Percentiles rank a stretch among this genome's conserved stretches.
Evolutionary conservation across 306 rosid genomes (phyloP).

Genomic region (Lathyrus tuberosus): DNA sequence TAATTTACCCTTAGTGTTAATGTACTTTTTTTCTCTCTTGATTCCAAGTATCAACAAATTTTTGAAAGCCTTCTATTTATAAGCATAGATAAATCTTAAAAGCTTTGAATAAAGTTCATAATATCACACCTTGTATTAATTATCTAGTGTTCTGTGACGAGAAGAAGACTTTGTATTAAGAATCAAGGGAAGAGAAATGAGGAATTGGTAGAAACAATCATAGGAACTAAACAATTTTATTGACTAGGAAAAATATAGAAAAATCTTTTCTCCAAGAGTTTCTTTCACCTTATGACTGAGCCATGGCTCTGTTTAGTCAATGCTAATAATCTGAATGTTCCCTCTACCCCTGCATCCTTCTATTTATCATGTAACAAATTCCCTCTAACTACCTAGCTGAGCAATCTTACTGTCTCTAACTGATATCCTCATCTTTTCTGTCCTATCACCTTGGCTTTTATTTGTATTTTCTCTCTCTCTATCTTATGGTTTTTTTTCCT

Average conservation of each 20-base stretch:
- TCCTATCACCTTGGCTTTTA: conserved; percentile 11
- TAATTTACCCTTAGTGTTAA: not conserved
- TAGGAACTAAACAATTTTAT: conserved; percentile 3
- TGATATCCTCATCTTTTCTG: not conserved
- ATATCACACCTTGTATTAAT: conserved; percentile 11
- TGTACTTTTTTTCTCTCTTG: not conserved
- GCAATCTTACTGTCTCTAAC: not conserved
- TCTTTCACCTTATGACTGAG: conserved; percentile 25
- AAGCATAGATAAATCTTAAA: not conserved
- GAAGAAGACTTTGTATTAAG: conserved; percentile 7
- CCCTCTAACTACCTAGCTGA: conserved; percentile 3
- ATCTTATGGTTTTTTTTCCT: conserved; percentile 55
- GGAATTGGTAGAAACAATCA: conserved; percentile 8
- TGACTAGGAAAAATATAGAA: not conserved
- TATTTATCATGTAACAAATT: conserved; percentile 9
- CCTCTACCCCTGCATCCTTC: conserved; percentile 16
- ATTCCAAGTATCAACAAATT: not conserved
- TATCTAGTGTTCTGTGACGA: conserved; percentile 27
- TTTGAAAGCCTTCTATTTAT: conserved; percentile 14
- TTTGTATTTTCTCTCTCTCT: conserved; percentile 35
- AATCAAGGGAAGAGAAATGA: conserved; percentile 10
- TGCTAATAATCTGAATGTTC: not conserved
- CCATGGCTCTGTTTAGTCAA: not conserved
- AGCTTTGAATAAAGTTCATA: conserved; percentile 21
- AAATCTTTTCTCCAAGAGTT: conserved; percentile 18